Evolutionary conservation across 495 filamentous ascomycete genomes (phyloP).

Genomic region (Lophium mytilinum): DNA sequence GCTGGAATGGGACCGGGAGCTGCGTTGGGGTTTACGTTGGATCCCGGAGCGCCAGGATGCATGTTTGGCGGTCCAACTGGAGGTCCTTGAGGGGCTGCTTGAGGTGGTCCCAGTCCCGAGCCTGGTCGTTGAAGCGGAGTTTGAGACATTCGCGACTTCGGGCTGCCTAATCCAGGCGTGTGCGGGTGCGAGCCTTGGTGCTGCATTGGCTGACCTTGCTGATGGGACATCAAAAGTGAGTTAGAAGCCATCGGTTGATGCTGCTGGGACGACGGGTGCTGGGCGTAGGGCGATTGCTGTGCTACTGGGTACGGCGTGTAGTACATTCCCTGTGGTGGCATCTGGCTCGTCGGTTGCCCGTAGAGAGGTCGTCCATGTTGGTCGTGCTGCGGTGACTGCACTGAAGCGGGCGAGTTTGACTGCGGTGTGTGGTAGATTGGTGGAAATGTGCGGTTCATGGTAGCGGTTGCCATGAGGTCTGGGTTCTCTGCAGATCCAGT

Average conservation of each 20-base stretch:
- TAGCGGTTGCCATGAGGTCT: conserved; percentile 90
- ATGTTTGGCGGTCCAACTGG: conserved; percentile 47
- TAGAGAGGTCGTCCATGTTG: conserved; percentile 77
- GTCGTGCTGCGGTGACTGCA: conserved; percentile 87
- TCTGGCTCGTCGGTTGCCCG: conserved; percentile 67
- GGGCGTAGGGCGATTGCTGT: conserved; percentile 67
- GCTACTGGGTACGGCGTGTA: conserved; percentile 72
- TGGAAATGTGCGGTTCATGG: conserved; percentile 80
- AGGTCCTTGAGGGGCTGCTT: conserved; percentile 39
- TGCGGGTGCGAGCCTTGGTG: conserved; percentile 53
- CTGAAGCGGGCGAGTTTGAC: conserved; percentile 92
- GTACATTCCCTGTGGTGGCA: conserved; percentile 58
- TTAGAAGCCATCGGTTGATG: conserved; percentile 56
- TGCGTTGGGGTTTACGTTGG: conserved; percentile 67
- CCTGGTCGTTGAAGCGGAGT: conserved; percentile 49
- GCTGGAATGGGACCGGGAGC: conserved; percentile 98
- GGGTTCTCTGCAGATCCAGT: conserved; percentile 52
- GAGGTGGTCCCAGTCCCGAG: conserved; percentile 43
- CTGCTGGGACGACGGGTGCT: conserved; percentile 59
- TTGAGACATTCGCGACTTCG: conserved; percentile 54
- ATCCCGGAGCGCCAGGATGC: conserved; percentile 33
- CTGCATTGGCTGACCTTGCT: conserved; percentile 49
- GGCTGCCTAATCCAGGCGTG: conserved; percentile 45
- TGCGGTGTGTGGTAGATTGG: conserved; percentile 95
- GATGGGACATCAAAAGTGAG: conserved; percentile 61